Evolutionary conservation across 2,329 filamentous ascomycete species (phyloP), one percentile per base, ranked within the genome.

Genomic region (Shiraia sp.): DNA sequence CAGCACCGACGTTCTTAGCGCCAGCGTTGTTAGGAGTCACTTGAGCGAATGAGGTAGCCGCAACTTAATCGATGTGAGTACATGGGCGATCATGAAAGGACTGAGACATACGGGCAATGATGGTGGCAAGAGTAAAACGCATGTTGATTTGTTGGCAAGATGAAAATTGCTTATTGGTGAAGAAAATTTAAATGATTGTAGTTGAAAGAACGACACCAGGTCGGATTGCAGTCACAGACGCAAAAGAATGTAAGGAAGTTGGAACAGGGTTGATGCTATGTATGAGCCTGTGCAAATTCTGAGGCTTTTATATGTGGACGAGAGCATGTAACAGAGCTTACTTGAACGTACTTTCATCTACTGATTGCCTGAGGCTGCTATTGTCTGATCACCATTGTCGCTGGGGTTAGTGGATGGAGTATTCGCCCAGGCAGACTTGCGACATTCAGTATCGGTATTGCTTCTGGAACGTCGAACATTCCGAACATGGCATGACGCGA

Each of bases 161-260:
- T 13, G 23, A 30, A 22, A 33, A 29, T 40, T n/a, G n/a, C n/a
- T n/a, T n/a, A n/a, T n/a, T n/a, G n/a, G n/a, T n/a, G n/a, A n/a
- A n/a, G n/a, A n/a, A n/a, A n/a, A n/a, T n/a, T n/a, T n/a, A n/a
- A n/a, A n/a, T n/a, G n/a, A n/a, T n/a, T n/a, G 25, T 40, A 33
- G 32, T 45, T 45, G 29, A 55, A 53, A 52, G 45, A 63, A 61
- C 47, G 61, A 65, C 55, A 43, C 61, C 61, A 47, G 61, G 59
- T 57, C 61, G 50, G 41, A 41, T 34, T 55, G 55, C 55, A 52
- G 58, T 64, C 61, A 47, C 53, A 61, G 59, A 64, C 55, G 58
- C 53, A 53, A 50, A 45, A 50, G 16, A 45, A 49, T 32, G 43
- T 43, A 47, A 19, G n/a, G 14, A 32, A 28, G 28, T 40, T 24